Conservation (phyloP, 441 rosid genomes). For the Pelargonium myrrhifolium region DNA sequence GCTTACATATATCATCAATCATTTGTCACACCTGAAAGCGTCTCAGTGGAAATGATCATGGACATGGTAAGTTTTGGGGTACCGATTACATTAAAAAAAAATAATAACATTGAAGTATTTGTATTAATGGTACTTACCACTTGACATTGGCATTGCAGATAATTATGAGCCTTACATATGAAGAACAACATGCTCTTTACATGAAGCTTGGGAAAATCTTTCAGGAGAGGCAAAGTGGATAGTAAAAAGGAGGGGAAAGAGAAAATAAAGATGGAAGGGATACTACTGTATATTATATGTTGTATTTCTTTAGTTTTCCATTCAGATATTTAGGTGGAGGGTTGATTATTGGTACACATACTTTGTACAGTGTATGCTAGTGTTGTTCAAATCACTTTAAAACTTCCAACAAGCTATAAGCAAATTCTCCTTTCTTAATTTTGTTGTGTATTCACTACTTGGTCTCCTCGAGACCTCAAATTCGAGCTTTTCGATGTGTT, state of each 20-base stretch:
- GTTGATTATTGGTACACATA: too few species aligned
- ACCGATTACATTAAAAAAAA: neutral
- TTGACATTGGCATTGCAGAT: constrained; percentile 31
- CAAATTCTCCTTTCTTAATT: too few species aligned
- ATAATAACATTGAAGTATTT: neutral
- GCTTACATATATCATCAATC: constrained; percentile 85
- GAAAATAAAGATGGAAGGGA: too few species aligned
- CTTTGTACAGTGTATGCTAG: too few species aligned
- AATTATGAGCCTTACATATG: constrained; percentile 44
- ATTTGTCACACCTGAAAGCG: constrained; percentile 46
- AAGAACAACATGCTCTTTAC: constrained; percentile 58
- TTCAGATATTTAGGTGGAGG: too few species aligned
- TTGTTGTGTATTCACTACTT: too few species aligned
- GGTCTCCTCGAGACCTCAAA: too few species aligned
- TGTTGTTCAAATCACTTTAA: too few species aligned
- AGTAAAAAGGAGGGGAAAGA: constrained; percentile 3
- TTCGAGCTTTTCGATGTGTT: too few species aligned
- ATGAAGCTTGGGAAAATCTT: constrained; percentile 52
- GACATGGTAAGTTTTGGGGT: constrained; percentile 44
- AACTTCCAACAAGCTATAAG: too few species aligned
- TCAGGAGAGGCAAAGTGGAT: constrained; percentile 29
- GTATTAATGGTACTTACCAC: neutral
- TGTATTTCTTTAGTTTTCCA: too few species aligned
- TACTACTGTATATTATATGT: too few species aligned
- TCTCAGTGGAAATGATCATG: constrained; percentile 59